Evolutionary conservation across 257 asterid species (phyloP), one percentile per base, ranked within the genome.

Genomic region (Solanum bulbocastanum): DNA sequence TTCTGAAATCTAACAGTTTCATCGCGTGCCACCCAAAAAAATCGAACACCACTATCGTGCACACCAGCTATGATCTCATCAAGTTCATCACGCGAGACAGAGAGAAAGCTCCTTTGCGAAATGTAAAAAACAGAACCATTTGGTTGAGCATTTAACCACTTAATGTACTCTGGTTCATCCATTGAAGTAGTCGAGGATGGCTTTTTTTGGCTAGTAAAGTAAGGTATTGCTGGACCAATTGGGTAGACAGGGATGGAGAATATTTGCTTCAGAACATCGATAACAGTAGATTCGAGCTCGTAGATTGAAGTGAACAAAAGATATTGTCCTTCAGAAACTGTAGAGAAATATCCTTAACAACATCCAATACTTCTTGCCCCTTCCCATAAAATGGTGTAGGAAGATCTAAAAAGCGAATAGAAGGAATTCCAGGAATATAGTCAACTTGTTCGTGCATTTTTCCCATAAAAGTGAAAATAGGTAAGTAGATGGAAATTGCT

Each of bases 91-190:
- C 37, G 37, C 2, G 98, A 88, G 23, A 88, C 92, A 2, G 93
- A 88, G 1, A 94, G 83, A 79, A 86, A 94, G 62, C 97, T 95
- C 10, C 98, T 97, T 4, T 91, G 90, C 15, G 98, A 93, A 23
- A 94, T 60, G 90, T 93, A 95, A 36, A 94, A 25, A 5, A 95
- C 97, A 0, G 95, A 94, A 40, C 81, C 66, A 4, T 56, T 87
- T 7, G 95, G 94, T 46, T 94, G 98, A 9, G 88, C 23, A 79
- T 95, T 88, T 9, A 94, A 85, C 97, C 98, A 94, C 68, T 84
- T 83, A 12, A 91, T 30, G 66, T 91, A 87, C 75, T 83, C 71
- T 49, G 84, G 81, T 15, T 30, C 65, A 10, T 49, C 66, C 6
- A 65, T 18, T 8, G 16, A 1, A 13, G 37, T n/a, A 2, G 11